These are phyloP conservation scores for Ogataea methanolica DNA, from an alignment of 805 yeast genomes.

Conservation along the genomic window DNA sequence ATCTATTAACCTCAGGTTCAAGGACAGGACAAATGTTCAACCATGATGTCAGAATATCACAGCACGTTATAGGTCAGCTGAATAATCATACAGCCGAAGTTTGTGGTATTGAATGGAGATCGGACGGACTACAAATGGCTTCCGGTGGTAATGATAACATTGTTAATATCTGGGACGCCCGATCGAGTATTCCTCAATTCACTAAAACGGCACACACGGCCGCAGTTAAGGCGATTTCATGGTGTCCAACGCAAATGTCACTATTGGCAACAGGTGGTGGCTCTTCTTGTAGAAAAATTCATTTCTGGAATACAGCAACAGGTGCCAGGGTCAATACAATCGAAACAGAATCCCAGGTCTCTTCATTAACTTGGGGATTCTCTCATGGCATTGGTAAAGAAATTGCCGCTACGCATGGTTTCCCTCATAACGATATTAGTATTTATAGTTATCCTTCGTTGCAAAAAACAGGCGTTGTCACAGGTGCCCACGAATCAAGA, in stretches of 20 bases:
- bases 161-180: conserved; percentile 89
- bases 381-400: conserved; percentile 70
- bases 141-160: conserved; percentile 94
- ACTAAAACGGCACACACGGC: conserved; percentile 80
- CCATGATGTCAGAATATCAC: conserved; percentile 83
- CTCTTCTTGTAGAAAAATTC: conserved; percentile 78
- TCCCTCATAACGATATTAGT: conserved; percentile 78
- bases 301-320: conserved; percentile 92
- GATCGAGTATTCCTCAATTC: conserved; percentile 64
- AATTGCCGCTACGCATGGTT: conserved; percentile 91
- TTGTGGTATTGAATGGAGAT: conserved; percentile 84
- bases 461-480: conserved; percentile 82
- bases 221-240: conserved; percentile 90
- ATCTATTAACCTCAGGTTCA: conserved; percentile 80
- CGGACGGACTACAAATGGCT: conserved; percentile 81
- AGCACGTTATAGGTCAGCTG: conserved; percentile 61
- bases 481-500: conserved; percentile 84
- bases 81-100: conserved; percentile 80
- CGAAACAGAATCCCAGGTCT: conserved; percentile 90
- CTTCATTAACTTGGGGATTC: conserved; percentile 90
- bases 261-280: conserved; percentile 98
- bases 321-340: conserved; percentile 84
- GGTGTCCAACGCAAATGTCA: conserved; percentile 86
- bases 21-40: conserved; percentile 79
- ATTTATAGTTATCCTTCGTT: conserved; percentile 83